Percentiles rank a stretch among this genome's conserved stretches.
These are phyloP conservation scores for Aureobasidium mangrovei DNA, from an alignment of 2,329 filamentous ascomycete species.

Conservation along the genomic window DNA sequence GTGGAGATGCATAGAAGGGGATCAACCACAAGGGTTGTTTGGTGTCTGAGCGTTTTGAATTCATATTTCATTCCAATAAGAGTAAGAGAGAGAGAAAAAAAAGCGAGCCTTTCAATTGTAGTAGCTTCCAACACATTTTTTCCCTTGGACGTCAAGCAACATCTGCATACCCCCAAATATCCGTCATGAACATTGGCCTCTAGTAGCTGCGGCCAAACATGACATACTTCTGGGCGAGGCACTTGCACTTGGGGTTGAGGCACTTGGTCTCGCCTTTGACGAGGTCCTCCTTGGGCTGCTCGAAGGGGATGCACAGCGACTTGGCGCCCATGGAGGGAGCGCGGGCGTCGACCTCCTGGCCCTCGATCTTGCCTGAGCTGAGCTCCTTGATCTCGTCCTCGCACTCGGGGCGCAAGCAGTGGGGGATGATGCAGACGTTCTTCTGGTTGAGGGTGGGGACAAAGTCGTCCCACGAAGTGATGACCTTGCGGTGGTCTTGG, in stretches of 20 bases:
- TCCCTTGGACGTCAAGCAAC: not conserved
- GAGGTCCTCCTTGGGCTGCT: constrained; percentile 69
- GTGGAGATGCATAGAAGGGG: no score
- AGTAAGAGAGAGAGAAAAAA: not conserved
- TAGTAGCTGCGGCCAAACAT: constrained; percentile 65
- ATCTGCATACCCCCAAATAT: no score
- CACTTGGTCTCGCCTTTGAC: constrained; percentile 80
- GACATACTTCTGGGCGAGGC: constrained; percentile 73
- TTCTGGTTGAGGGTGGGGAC: constrained; percentile 82
- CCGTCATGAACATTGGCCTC: not conserved
- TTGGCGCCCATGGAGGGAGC: constrained; percentile 70
- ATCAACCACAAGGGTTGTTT: no score
- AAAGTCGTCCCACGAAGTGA: constrained; percentile 85
- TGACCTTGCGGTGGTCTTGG: constrained; percentile 66
- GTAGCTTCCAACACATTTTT: not conserved
- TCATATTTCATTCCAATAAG: constrained; percentile 4
- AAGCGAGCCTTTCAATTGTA: not conserved
- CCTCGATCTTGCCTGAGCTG: constrained; percentile 66
- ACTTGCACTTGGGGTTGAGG: constrained; percentile 75
- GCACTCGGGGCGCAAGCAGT: constrained; percentile 75
- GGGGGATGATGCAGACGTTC: constrained; percentile 87
- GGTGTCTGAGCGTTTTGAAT: not conserved
- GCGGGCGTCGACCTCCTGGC: constrained; percentile 57
- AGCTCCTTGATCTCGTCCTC: constrained; percentile 93
- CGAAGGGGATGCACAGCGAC: constrained; percentile 69